Evolutionary conservation across 2,329 filamentous ascomycete genomes (phyloP).

Genomic region (Colletotrichum sp.): DNA sequence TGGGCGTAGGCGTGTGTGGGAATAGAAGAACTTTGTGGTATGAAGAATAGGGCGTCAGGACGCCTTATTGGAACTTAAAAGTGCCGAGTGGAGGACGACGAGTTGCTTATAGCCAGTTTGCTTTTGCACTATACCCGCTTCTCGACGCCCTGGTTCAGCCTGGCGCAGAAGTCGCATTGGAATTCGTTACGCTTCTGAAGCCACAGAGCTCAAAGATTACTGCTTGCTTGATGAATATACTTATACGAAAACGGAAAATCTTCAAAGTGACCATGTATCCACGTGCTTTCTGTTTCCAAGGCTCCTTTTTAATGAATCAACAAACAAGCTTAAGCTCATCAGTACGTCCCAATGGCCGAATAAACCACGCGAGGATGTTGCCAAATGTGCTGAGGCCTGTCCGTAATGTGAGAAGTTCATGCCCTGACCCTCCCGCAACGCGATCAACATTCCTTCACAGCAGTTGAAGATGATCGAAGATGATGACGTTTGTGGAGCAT

Average conservation of each 20-base stretch:
- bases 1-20: constrained; percentile 28
- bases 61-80: neutral
- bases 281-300: neutral
- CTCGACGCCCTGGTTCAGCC: neutral
- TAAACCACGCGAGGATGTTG: neutral
- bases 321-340: neutral
- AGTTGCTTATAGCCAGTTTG: neutral
- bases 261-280: neutral
- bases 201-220: neutral
- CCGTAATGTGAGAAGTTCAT: neutral
- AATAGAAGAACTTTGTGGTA: neutral
- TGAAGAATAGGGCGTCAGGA: neutral
- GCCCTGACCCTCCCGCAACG: neutral
- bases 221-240: neutral
- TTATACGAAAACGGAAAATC: neutral
- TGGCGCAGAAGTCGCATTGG: neutral
- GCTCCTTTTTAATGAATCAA: neutral
- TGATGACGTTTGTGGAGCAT: neutral
- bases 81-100: neutral
- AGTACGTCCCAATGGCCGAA: neutral
- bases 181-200: neutral
- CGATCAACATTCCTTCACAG: neutral
- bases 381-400: neutral
- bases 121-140: constrained; percentile 13
- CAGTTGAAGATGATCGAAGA: neutral